Evolutionary conservation across 169 alveolate genomes (phyloP), one percentile per base, ranked within the genome.

Genomic region (Plasmodium inui): DNA sequence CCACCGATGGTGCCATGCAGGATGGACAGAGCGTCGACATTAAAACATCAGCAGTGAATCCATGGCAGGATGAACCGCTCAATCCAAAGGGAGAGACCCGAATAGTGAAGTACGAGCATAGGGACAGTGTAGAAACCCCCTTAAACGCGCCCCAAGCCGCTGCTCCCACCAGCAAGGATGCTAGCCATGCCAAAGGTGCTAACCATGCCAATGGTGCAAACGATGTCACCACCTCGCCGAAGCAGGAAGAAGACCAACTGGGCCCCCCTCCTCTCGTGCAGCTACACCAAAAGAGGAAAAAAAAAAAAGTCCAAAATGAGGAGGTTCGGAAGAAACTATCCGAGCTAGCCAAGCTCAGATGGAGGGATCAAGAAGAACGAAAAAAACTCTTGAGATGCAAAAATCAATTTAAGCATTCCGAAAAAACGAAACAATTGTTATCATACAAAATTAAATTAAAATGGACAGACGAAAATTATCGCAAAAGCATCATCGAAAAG

Each of bases 361-460:
- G 94, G 94, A 39, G 79, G 26, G 55, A 89, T 67, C 83, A 79
- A 89, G 91, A 89, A 89, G 94, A 89, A 41, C 41, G 94, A 46
- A 89, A 79, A 30, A 89, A 89, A 80, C 50, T 89, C n/a, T 67
- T 89, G 19, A 12, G 76, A 44, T 32, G 91, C 46, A 89, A 89
- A 89, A 89, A 89, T 28, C 82, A 78, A 89, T 89, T 89, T 55
- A 89, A 80, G 53, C 94, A 89, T 80, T 67, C 94, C 0, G 94
- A 89, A 80, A 81, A 89, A 89, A 89, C 94, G 46, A 89, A 89
- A 89, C 44, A 89, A 26, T 46, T 89, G 34, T 80, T 89, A 67
- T 89, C 94, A 7, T 89, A 89, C 73, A 89, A 89, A 89, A 89
- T 89, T 61, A 89, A 89, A 80, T 37, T 89, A n/a, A 89, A 89